Conservation (phyloP, 177 flowering plant genomes). For the Telopea speciosissima region DNA sequence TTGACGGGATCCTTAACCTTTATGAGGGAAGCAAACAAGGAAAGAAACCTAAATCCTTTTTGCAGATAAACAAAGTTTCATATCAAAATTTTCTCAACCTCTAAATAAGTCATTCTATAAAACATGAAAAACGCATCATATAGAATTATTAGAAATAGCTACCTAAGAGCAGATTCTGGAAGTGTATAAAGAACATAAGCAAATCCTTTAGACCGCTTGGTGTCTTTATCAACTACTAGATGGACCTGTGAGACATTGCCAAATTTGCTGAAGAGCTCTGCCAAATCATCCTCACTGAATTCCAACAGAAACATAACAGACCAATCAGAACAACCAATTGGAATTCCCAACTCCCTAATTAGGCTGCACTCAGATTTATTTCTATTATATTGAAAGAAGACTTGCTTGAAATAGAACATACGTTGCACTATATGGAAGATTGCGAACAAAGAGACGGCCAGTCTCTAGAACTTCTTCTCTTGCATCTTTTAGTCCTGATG, state of each 20-base stretch:
- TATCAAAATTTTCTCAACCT: background rate
- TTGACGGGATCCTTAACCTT: background rate
- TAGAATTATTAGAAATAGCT: constrained; percentile 8
- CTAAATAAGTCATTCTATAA: background rate
- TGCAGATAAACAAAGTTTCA: background rate
- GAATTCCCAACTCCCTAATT: background rate
- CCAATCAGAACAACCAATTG: constrained; percentile 4
- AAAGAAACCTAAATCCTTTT: background rate
- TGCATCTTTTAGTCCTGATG: constrained; percentile 22
- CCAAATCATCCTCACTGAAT: constrained; percentile 83
- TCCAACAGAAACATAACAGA: constrained; percentile 12
- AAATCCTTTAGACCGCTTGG: constrained; percentile 75
- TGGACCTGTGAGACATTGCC: constrained; percentile 76
- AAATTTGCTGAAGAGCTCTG: constrained; percentile 55
- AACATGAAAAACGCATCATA: background rate
- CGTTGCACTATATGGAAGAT: constrained; percentile 91
- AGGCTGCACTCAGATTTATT: background rate
- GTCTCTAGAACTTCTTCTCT: constrained; percentile 39
- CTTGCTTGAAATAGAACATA: constrained; percentile 21
- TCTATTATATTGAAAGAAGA: background rate
- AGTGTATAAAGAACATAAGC: constrained; percentile 65
- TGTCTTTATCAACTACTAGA: constrained; percentile 75
- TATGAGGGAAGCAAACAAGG: background rate
- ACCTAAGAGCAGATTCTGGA: constrained; percentile 86
- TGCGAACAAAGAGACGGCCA: constrained; percentile 86